Conservation (phyloP, 352 stramenopile species). For the Phytophthora colocasiae region DNA sequence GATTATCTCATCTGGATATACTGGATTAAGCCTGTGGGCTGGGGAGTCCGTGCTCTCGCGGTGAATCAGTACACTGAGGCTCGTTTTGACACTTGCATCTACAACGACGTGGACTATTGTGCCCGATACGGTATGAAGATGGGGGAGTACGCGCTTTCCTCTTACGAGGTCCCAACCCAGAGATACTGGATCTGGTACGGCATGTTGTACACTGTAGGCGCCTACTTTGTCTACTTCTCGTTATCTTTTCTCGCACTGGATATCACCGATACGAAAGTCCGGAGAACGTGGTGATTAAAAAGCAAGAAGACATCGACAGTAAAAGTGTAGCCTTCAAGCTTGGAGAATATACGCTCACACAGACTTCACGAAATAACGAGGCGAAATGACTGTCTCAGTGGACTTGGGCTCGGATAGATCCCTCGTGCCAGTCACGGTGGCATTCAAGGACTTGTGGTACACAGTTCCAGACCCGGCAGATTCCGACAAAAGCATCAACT, state of each 20-base stretch:
- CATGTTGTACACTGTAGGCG: conserved; percentile 4
- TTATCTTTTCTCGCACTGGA: conserved; percentile 20
- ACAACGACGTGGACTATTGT: conserved; percentile 39
- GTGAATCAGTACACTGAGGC: conserved; percentile 36
- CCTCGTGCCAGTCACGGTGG: conserved; percentile 13
- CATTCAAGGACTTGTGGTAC: conserved; percentile 27
- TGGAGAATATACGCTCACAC: conserved; percentile 8
- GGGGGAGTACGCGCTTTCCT: conserved; percentile 23
- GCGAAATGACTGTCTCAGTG: not conserved
- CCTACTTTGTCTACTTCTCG: conserved; percentile 24
- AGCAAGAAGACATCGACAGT: not conserved
- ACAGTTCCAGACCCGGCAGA: conserved; percentile 14
- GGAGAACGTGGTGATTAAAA: conserved; percentile 7
- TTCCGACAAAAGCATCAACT: conserved; percentile 13
- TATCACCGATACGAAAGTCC: conserved; percentile 29
- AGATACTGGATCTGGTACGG: conserved; percentile 32
- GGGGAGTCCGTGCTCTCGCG: conserved; percentile 25
- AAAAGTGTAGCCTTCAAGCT: not conserved
- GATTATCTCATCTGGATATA: conserved; percentile 31
- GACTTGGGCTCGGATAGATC: too few relatives aligned
- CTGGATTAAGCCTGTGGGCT: conserved; percentile 27
- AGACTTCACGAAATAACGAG: conserved; percentile 3
- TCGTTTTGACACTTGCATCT: conserved; percentile 34
- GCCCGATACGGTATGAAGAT: conserved; percentile 27
- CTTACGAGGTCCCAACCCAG: conserved; percentile 26